Evolutionary conservation across 345 rosid genomes (phyloP), one percentile per base, ranked within the genome.

Genomic region (Camelina hispida): DNA sequence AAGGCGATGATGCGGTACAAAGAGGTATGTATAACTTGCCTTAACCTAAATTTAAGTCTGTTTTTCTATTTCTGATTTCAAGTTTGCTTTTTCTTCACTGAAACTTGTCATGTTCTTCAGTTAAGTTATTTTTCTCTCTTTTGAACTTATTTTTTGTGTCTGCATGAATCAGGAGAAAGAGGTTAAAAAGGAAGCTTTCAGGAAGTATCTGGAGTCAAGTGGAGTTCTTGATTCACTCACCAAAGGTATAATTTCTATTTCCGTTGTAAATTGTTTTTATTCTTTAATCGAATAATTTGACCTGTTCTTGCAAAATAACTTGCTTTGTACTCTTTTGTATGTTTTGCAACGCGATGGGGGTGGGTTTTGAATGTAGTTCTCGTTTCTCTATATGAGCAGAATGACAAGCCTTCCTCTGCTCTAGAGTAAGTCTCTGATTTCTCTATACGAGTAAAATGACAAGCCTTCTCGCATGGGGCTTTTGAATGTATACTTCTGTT

Each of bases 341-440:
- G 63, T 65, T 25, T 5, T 44, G 65, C 28, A 44, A 62, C 51
- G 56, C 7, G n/a, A 23, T 28, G 2, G 9, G 35, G 20, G 40
- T 6, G 35, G 20, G 40, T 6, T 62, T 16, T 5, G 34, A 46
- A 37, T 86, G 79, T 75, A 94, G 97, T 89, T 78, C 81, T 94
- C 72, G 97, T 90, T 73, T 78, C 93, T 30, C 81, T 91, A 59
- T 94, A 91, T 79, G 98, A 94, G 84, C 92, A 94, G 74, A 85
- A 88, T 80, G 97, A 91, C 78, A 90, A 90, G 74, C 98, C 97
- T 69, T 86, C 92, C 42, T 91, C 97, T 57, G 97, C 96, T 60
- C 79, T 85, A 62, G 98, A 94, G 96, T 91, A 81, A 84, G 98
- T 90, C 59, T 65, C 57, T 34, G 7, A 34, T 37, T 37, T 37